phyloP scores from a whole-genome alignment of 768 basidiomycete genomes.

The Sutorius australiensis region DNA sequence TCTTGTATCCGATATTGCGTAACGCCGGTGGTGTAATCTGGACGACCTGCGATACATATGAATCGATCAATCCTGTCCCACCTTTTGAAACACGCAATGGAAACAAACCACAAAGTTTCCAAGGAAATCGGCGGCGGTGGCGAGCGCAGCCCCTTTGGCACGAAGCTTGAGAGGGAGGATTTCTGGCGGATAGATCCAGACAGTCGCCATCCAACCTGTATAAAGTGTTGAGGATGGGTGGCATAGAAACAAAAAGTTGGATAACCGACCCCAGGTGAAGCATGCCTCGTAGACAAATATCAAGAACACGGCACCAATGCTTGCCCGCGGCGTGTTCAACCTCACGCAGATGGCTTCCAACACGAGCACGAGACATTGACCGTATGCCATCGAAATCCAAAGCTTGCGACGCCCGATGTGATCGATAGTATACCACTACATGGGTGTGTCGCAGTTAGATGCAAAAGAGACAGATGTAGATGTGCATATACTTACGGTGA shows the following conservation, averaged over 20 bases:
- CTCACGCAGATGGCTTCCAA: background rate
- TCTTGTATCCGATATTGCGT: background rate
- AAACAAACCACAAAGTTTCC: background rate
- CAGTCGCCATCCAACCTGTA: background rate
- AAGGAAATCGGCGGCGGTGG: background rate
- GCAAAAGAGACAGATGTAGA: background rate
- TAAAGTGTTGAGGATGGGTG: background rate
- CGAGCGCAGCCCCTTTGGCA: background rate
- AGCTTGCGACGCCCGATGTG: background rate
- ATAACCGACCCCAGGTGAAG: background rate
- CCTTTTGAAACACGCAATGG: background rate
- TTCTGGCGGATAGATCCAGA: background rate
- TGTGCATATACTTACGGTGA: background rate
- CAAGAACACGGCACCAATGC: background rate
- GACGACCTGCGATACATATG: background rate
- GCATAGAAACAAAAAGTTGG: background rate
- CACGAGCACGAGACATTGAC: background rate
- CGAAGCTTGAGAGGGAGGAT: background rate
- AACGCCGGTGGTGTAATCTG: background rate
- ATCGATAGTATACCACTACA: background rate
- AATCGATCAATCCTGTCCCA: background rate
- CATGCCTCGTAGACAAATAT: background rate
- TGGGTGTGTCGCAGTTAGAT: background rate
- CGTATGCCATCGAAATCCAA: background rate
- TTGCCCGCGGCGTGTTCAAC: background rate